Conservation (phyloP, 371 early-diverging fungal species). For the Apophysomyces variabilis region DNA sequence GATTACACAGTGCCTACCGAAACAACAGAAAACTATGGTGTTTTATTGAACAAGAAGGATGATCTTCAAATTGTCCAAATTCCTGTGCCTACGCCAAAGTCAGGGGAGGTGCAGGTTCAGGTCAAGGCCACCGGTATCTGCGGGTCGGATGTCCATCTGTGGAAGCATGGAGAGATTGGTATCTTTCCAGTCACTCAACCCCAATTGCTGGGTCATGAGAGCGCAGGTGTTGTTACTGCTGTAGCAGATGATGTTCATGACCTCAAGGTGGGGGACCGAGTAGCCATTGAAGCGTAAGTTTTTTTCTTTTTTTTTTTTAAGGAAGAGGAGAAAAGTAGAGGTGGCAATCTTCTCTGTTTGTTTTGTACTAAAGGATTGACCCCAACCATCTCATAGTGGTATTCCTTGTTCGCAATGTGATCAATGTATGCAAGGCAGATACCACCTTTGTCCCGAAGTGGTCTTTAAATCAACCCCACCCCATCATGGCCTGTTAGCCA, state of each 20-base stretch:
- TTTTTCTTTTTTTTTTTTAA: too few relatives aligned
- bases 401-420: conserved; percentile 51
- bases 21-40: conserved; percentile 38
- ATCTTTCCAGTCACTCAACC: conserved; percentile 46
- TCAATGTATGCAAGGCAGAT: conserved; percentile 51
- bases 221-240: conserved; percentile 39
- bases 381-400: conserved; percentile 29
- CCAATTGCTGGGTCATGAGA: conserved; percentile 45
- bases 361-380: not conserved
- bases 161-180: conserved; percentile 53
- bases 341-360: not conserved
- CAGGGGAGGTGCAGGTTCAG: conserved; percentile 45
- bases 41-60: conserved; percentile 42
- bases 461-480: conserved; percentile 56
- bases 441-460: conserved; percentile 51
- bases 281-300: conserved; percentile 53
- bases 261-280: conserved; percentile 50
- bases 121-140: conserved; percentile 54
- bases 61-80: conserved; percentile 48
- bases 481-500: conserved; percentile 45
- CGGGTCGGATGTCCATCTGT: conserved; percentile 50
- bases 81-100: conserved; percentile 41
- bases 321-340: not conserved
- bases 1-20: conserved; percentile 15
- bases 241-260: conserved; percentile 39